Percentiles rank a stretch among this genome's conserved stretches.
Conservation (phyloP, 768 basidiomycete species). For the Macrolepiota fuliginosa region DNA sequence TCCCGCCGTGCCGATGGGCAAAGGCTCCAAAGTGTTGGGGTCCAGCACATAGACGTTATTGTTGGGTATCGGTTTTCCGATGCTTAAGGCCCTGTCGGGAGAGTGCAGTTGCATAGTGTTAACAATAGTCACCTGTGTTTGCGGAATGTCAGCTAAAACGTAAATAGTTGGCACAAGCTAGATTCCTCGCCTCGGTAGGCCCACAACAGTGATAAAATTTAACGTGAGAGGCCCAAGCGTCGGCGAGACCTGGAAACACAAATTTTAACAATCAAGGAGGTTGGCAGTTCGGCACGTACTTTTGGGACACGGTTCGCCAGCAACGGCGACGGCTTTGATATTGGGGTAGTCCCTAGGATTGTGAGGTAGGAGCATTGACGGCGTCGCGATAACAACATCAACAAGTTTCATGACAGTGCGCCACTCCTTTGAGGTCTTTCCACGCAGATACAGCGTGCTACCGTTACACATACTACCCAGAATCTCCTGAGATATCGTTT, state of each 20-base stretch:
- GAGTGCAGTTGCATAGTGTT: conserved; percentile 53
- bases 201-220: conserved; percentile 55
- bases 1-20: conserved; percentile 36
- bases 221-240: conserved; percentile 41
- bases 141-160: not conserved
- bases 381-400: conserved; percentile 54
- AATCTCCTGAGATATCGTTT: conserved; percentile 44
- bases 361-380: conserved; percentile 52
- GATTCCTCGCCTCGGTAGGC: conserved; percentile 46
- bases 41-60: conserved; percentile 41
- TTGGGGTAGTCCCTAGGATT: conserved; percentile 52
- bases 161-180: not conserved
- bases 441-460: conserved; percentile 50
- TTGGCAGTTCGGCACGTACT: conserved; percentile 24
- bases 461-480: conserved; percentile 53
- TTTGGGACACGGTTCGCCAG: conserved; percentile 58
- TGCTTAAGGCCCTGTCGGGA: conserved; percentile 38
- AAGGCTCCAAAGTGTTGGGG: conserved; percentile 31
- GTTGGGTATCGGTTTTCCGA: conserved; percentile 55
- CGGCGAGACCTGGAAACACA: conserved; percentile 30
- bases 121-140: conserved; percentile 47
- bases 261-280: not conserved
- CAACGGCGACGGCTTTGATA: conserved; percentile 51
- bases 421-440: conserved; percentile 54
- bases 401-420: conserved; percentile 47